Conservation (phyloP, 305 asterid species). For the Rubia occidens region DNA sequence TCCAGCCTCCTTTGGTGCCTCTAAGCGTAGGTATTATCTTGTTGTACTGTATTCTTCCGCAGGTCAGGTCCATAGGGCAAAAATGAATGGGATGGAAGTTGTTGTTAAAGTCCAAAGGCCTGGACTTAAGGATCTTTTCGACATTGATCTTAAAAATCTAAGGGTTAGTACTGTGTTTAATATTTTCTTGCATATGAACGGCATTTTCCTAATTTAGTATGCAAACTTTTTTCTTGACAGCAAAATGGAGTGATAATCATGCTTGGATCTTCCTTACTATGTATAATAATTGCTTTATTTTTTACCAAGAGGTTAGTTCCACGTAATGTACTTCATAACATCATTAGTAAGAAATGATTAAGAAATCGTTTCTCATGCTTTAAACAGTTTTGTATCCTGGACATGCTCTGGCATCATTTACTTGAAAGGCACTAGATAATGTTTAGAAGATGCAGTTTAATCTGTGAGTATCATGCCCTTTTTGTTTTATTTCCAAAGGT, state of each 20-base stretch:
- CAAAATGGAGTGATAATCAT: not conserved
- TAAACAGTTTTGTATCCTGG: not conserved
- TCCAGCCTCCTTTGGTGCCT: not conserved
- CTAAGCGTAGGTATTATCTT: not conserved
- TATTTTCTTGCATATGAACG: not conserved
- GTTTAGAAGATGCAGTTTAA: conserved; percentile 12
- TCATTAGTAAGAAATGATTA: not conserved
- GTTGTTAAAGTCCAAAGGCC: conserved; percentile 83
- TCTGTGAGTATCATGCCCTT: conserved; percentile 5
- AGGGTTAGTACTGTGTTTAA: conserved; percentile 42
- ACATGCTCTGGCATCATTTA: conserved; percentile 7
- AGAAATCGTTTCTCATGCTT: not conserved
- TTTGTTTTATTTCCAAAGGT: conserved; percentile 46
- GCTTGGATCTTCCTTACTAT: conserved; percentile 4
- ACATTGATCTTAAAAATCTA: conserved; percentile 74
- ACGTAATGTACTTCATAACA: not conserved
- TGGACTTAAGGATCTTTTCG: conserved; percentile 76
- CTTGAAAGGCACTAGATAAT: not conserved
- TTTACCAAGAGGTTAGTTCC: not conserved
- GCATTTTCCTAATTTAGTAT: not conserved
- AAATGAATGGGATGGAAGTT: conserved; percentile 54
- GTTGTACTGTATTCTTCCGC: conserved; percentile 22
- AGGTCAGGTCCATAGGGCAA: conserved; percentile 94
- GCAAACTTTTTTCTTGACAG: not conserved
- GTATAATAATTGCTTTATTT: not conserved